Conservation (phyloP, 345 rosid genomes). For the Gossypium anomalum region DNA sequence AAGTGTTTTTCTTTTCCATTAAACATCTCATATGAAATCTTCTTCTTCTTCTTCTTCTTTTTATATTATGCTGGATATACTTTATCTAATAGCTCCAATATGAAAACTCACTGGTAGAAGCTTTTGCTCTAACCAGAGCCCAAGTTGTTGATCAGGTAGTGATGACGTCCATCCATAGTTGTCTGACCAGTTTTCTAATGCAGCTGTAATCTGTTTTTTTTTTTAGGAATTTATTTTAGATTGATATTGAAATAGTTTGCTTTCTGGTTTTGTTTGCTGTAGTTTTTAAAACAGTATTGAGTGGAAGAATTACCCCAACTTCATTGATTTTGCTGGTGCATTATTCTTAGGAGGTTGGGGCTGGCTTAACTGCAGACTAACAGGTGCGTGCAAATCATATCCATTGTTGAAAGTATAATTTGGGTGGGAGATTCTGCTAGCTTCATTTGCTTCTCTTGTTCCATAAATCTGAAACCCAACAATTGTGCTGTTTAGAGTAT, state of each 20-base stretch:
- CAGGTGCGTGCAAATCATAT: slow-evolving; percentile 32
- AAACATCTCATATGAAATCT: slow-evolving; percentile 23
- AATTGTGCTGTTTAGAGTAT: not conserved
- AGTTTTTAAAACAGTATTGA: not conserved
- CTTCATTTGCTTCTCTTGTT: slow-evolving; percentile 20
- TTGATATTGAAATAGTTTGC: slow-evolving; percentile 5
- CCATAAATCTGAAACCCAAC: slow-evolving; percentile 30
- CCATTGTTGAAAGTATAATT: slow-evolving; percentile 26
- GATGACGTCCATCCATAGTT: slow-evolving; percentile 8
- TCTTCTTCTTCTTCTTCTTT: not conserved
- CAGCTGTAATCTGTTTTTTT: slow-evolving; percentile 32
- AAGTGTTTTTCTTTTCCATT: slow-evolving; percentile 14
- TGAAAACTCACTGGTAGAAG: slow-evolving; percentile 16
- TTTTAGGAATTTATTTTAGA: slow-evolving; percentile 5
- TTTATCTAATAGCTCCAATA: slow-evolving; percentile 14
- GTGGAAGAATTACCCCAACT: slow-evolving; percentile 32
- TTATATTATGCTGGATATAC: slow-evolving; percentile 14
- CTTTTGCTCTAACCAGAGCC: slow-evolving; percentile 7
- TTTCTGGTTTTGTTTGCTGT: not conserved
- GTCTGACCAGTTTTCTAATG: slow-evolving; percentile 15
- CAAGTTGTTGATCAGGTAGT: slow-evolving; percentile 3
- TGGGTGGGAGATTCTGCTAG: slow-evolving; percentile 20
- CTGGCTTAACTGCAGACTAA: slow-evolving; percentile 43
- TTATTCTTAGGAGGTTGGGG: slow-evolving; percentile 35
- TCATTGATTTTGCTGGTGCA: slow-evolving; percentile 24